These are phyloP conservation scores for Amaranthus tricolor DNA, from an alignment of 179 eudicot genomes.

Conservation along the genomic window DNA sequence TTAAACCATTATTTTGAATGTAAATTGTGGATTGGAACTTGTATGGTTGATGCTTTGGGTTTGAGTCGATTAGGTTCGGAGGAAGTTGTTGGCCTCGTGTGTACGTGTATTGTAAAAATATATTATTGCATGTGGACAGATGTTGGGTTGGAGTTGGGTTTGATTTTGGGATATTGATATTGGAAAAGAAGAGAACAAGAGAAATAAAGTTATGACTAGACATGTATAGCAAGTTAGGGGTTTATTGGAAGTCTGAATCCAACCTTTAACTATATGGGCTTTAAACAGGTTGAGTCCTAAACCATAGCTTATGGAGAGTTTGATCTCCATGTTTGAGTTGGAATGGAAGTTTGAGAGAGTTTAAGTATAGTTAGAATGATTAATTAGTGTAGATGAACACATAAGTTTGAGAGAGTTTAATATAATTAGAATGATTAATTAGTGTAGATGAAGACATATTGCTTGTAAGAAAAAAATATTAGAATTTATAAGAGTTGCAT, in stretches of 20 bases:
- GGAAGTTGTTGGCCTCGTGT: slow-evolving; percentile 17
- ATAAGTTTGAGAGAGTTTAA: not conserved
- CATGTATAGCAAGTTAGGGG: no score
- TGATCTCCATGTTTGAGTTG: slow-evolving; percentile 8
- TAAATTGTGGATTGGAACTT: slow-evolving; percentile 15
- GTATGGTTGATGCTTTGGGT: slow-evolving; percentile 9
- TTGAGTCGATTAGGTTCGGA: slow-evolving; percentile 13
- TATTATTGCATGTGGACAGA: slow-evolving; percentile 6
- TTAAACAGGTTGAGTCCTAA: no score
- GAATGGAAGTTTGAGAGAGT: not conserved
- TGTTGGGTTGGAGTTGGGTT: slow-evolving; percentile 19
- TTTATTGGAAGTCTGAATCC: no score
- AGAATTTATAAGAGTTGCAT: not conserved
- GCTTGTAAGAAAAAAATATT: not conserved
- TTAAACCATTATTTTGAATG: slow-evolving; percentile 18
- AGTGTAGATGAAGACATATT: no score
- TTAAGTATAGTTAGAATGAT: not conserved
- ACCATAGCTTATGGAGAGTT: not conserved
- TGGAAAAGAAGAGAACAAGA: not conserved
- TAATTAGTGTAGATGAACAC: no score
- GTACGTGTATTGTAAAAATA: slow-evolving; percentile 22
- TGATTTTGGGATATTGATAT: slow-evolving; percentile 15
- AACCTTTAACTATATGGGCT: no score
- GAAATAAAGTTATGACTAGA: not conserved
- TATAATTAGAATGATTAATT: slow-evolving; percentile 6